Conservation (phyloP, 2,329 filamentous ascomycete genomes). For the Apiospora phragmitis region DNA sequence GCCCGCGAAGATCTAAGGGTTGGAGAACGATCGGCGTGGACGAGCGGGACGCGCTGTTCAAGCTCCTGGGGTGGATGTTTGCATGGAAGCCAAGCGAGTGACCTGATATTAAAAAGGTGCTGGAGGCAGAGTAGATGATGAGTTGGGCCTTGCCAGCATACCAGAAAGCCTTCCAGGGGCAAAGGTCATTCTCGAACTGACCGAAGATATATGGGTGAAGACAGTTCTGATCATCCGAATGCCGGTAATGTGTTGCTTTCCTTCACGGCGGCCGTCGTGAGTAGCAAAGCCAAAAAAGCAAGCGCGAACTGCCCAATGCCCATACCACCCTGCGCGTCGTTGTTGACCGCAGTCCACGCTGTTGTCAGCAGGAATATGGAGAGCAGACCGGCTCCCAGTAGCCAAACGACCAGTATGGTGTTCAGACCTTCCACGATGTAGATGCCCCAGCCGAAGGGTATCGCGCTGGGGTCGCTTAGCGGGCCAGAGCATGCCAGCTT, state of each 20-base stretch:
- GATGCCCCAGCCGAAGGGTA: slow-evolving; percentile 17
- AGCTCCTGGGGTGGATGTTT: too few species aligned
- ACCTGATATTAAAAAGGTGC: too few species aligned
- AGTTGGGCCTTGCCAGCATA: too few species aligned
- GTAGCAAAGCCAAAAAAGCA: neutral
- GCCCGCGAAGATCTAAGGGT: too few species aligned
- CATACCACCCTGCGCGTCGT: slow-evolving; percentile 15
- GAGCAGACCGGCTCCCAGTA: slow-evolving; percentile 9
- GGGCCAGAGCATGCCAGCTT: neutral
- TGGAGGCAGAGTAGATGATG: too few species aligned
- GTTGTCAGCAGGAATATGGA: slow-evolving; percentile 11
- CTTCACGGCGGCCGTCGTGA: neutral
- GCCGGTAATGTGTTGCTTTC: neutral
- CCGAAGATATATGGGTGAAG: neutral
- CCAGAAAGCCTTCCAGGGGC: too few species aligned
- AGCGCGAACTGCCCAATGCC: slow-evolving; percentile 17
- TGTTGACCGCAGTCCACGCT: slow-evolving; percentile 9
- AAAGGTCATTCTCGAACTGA: too few species aligned
- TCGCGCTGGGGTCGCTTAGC: neutral
- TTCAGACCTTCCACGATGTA: slow-evolving; percentile 20
- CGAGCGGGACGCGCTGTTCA: too few species aligned
- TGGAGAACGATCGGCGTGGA: too few species aligned
- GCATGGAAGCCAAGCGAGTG: too few species aligned
- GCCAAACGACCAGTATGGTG: slow-evolving; percentile 7
- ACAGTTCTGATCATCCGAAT: neutral